Evolutionary conservation across 495 filamentous ascomycete species (phyloP).

Genomic region (Annulohypoxylon bovei): DNA sequence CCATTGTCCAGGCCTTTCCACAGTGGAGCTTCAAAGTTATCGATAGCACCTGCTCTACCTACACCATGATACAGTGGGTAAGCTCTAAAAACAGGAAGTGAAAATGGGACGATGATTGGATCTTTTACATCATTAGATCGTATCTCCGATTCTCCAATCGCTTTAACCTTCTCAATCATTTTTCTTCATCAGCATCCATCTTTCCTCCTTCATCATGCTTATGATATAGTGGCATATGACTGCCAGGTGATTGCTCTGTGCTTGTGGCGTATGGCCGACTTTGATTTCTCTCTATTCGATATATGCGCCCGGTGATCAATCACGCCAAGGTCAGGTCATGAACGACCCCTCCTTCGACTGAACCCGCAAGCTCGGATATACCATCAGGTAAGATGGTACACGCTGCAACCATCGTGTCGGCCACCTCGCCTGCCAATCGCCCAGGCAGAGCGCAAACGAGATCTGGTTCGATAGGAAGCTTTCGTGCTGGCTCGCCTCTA

Average conservation of each 20-base stretch:
- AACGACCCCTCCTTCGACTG: conserved; percentile 14
- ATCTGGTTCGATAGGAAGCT: conserved; percentile 52
- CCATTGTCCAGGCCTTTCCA: neutral
- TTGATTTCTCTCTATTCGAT: neutral
- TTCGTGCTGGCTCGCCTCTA: conserved; percentile 61
- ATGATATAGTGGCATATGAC: neutral
- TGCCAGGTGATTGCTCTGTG: neutral
- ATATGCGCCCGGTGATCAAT: conserved; percentile 3
- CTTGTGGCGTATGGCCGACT: conserved; percentile 20
- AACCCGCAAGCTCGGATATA: conserved; percentile 34
- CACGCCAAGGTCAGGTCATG: conserved; percentile 16
- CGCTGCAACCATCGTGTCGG: conserved; percentile 42
- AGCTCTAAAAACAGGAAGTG: conserved; percentile 8
- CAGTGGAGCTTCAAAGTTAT: conserved; percentile 1
- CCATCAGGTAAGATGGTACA: conserved; percentile 49
- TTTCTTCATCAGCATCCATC: neutral
- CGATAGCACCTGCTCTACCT: conserved; percentile 23
- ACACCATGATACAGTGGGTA: no score
- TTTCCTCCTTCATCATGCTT: neutral
- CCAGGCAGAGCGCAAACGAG: conserved; percentile 35
- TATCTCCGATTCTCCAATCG: conserved; percentile 37
- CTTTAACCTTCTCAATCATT: conserved; percentile 14
- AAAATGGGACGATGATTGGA: conserved; percentile 21
- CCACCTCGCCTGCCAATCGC: conserved; percentile 37
- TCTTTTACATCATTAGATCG: conserved; percentile 38